Evolutionary conservation across 768 basidiomycete species (phyloP).

Genomic region (Asterophora parasitica): DNA sequence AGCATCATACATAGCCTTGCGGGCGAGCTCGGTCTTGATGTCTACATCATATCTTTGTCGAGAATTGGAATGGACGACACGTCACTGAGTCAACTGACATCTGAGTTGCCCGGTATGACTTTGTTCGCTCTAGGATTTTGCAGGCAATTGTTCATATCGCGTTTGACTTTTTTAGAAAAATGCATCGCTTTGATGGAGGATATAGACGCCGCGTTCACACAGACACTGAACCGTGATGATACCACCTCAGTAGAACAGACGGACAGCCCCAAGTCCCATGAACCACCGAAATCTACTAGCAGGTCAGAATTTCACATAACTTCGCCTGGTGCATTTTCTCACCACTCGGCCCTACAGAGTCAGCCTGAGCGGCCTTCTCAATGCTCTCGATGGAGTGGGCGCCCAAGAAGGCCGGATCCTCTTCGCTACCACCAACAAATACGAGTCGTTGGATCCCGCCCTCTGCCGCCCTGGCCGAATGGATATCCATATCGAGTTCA

Average conservation of each 20-base stretch:
- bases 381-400: conserved; percentile 74
- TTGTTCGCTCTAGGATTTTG: neutral
- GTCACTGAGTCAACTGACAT: conserved; percentile 45
- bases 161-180: conserved; percentile 19
- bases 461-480: conserved; percentile 75
- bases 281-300: conserved; percentile 11
- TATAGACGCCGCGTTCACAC: conserved; percentile 60
- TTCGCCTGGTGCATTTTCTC: neutral
- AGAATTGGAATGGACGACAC: conserved; percentile 53
- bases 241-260: neutral
- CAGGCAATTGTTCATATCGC: neutral
- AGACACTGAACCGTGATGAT: conserved; percentile 23
- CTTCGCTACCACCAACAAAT: conserved; percentile 78
- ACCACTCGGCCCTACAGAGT: conserved; percentile 29
- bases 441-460: conserved; percentile 64
- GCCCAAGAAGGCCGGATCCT: conserved; percentile 81
- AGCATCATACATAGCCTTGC: conserved; percentile 72
- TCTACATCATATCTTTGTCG: conserved; percentile 66
- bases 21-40: conserved; percentile 68
- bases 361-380: conserved; percentile 70
- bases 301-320: conserved; percentile 3
- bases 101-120: conserved; percentile 42
- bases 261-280: neutral
- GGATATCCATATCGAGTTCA: conserved; percentile 77
- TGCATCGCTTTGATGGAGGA: conserved; percentile 71